These are phyloP conservation scores for Pseudognaphalium luteoalbum DNA, from an alignment of 129 eudicot genomes.

Conservation along the genomic window DNA sequence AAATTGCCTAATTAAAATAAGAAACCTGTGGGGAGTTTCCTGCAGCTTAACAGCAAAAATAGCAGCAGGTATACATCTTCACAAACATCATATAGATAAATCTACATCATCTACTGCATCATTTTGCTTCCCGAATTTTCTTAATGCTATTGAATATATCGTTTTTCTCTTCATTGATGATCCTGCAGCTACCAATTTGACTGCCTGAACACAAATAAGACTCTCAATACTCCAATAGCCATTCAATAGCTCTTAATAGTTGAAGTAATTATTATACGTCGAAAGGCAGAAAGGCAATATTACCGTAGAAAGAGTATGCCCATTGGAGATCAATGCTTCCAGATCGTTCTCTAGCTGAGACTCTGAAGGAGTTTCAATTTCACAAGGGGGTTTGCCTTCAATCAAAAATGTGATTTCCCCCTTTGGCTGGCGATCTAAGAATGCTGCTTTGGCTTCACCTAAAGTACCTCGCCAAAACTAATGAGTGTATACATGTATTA, in stretches of 20 bases:
- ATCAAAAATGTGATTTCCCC: slow-evolving; percentile 94
- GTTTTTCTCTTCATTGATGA: slow-evolving; percentile 62
- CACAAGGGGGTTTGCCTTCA: slow-evolving; percentile 55
- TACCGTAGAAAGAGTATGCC: slow-evolving; percentile 87
- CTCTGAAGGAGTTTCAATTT: slow-evolving; percentile 57
- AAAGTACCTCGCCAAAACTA: slow-evolving; percentile 94
- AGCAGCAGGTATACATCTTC: neutral
- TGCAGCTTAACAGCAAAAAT: neutral
- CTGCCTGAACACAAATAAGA: slow-evolving; percentile 54
- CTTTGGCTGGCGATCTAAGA: slow-evolving; percentile 59
- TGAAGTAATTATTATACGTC: neutral
- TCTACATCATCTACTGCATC: slow-evolving; percentile 38
- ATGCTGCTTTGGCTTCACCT: slow-evolving; percentile 63
- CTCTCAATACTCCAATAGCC: neutral
- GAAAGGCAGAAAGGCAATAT: neutral
- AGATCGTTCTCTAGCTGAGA: slow-evolving; percentile 71
- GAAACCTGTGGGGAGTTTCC: neutral
- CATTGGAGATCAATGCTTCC: slow-evolving; percentile 60
- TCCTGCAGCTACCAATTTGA: slow-evolving; percentile 85
- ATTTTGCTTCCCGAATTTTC: slow-evolving; percentile 67
- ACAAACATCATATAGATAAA: slow-evolving; percentile 19
- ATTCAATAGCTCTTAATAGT: neutral
- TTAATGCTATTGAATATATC: slow-evolving; percentile 76
- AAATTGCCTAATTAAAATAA: neutral
- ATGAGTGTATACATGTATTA: slow-evolving; percentile 15